Evolutionary conservation across 495 filamentous ascomycete species (phyloP), one percentile per base, ranked within the genome.

Genomic region (Hypoxylon perforatum): DNA sequence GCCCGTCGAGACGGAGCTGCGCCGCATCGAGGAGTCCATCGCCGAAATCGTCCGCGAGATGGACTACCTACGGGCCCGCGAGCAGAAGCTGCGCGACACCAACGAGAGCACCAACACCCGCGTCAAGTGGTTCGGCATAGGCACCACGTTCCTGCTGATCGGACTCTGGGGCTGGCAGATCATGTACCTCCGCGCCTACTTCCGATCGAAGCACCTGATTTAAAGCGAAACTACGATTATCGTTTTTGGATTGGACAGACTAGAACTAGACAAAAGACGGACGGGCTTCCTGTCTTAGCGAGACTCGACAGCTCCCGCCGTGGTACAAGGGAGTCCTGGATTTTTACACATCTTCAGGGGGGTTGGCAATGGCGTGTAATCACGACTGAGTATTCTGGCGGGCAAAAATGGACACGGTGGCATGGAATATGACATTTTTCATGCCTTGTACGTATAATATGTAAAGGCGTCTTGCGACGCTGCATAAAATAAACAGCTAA

Each of bases 91-190:
- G 55, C 85, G 95, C 71, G 95, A 99, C 82, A 99, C 95, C 69
- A 99, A 99, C 79, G 95, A 99, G 87, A 97, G 94, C 83, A 99
- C 95, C 55, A 99, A 99, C 81, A 94, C 93, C 78, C 87, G 95
- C 57, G 95, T 99, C 55, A 99, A 98, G 81, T 98, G 92, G 92
- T 99, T 99, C 77, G 94, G 93, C 1, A 91, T 97, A 77, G 88
- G 89, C 38, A 97, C 95, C 19, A 99, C 97, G 84, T 91, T 91
- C 41, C 92, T 97, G 85, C 83, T 99, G 65, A 85, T 97, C 59
- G 91, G 86, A 21, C 82, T 99, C 65, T 96, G 95, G 70, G 93
- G 85, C 41, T 99, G 95, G 95, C 95, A 99, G 86, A 91, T 99
- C 73, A 87, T 98, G 68, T 98, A 99, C 78, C 82, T 99, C 78